Conservation (phyloP, 1,284 basidiomycete species). For the Agaricales sp. region DNA sequence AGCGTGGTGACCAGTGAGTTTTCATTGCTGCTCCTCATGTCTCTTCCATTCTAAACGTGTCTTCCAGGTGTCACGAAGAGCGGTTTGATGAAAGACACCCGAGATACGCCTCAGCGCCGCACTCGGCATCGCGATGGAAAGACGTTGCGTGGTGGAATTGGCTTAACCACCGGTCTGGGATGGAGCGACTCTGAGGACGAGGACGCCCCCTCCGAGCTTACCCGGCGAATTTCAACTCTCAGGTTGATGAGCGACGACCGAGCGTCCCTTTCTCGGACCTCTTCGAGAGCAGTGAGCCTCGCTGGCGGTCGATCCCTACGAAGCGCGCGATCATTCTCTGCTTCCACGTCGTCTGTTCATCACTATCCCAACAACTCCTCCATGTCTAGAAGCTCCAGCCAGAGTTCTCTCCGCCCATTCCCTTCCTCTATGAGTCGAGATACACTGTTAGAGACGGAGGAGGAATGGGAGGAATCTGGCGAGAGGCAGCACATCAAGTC, state of each 20-base stretch:
- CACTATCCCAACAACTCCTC: constrained; percentile 2
- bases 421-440: not conserved
- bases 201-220: constrained; percentile 66
- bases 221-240: constrained; percentile 48
- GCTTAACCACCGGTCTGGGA: constrained; percentile 70
- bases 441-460: constrained; percentile 1
- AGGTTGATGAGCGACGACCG: constrained; percentile 29
- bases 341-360: constrained; percentile 21
- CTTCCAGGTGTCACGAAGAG: constrained; percentile 32
- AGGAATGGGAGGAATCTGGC: not conserved
- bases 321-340: constrained; percentile 7
- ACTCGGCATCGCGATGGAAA: constrained; percentile 62
- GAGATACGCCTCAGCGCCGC: constrained; percentile 53
- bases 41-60: constrained; percentile 1
- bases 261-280: constrained; percentile 19
- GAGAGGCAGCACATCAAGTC: not conserved
- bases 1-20: constrained; percentile 27
- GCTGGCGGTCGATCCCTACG: not conserved
- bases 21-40: not conserved
- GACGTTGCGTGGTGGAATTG: constrained; percentile 60
- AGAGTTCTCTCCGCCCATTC: not conserved
- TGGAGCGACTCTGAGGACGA: constrained; percentile 84
- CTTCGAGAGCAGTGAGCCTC: constrained; percentile 8
- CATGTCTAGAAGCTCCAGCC: not conserved
- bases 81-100: constrained; percentile 48